These are phyloP conservation scores for Phytophthora macrochlamydospora DNA, from an alignment of 352 stramenopile species.

Conservation along the genomic window DNA sequence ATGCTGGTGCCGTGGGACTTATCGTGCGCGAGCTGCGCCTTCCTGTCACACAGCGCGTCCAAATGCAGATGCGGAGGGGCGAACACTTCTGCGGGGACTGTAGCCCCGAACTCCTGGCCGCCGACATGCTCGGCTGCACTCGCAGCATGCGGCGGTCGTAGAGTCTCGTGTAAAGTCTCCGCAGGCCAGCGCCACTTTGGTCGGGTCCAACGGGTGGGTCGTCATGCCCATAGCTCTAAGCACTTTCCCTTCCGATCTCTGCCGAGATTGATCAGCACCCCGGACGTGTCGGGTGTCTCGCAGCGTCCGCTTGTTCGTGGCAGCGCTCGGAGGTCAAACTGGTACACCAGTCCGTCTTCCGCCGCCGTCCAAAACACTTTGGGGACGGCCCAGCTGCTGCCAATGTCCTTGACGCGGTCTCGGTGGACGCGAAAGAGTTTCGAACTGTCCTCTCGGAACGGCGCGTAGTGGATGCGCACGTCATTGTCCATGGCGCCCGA, in stretches of 20 bases:
- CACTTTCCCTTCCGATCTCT: conserved; percentile 46
- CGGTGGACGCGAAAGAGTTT: conserved; percentile 74
- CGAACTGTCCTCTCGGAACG: conserved; percentile 66
- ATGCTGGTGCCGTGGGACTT: conserved; percentile 81
- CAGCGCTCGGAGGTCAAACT: conserved; percentile 80
- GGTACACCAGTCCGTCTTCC: conserved; percentile 85
- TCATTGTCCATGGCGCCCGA: conserved; percentile 84
- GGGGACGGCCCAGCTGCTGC: conserved; percentile 59
- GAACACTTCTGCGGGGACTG: conserved; percentile 66
- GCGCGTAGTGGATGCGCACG: conserved; percentile 87
- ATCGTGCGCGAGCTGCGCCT: conserved; percentile 50
- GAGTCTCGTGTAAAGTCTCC: conserved; percentile 79
- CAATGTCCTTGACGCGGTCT: conserved; percentile 86
- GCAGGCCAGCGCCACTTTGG: conserved; percentile 73
- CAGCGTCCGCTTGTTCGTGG: conserved; percentile 40
- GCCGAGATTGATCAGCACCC: conserved; percentile 71
- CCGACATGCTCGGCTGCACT: conserved; percentile 40
- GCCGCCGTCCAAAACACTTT: conserved; percentile 87
- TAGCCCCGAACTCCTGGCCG: conserved; percentile 35
- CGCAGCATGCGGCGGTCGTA: conserved; percentile 83
- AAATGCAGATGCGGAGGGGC: conserved; percentile 79
- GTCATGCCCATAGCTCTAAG: conserved; percentile 80
- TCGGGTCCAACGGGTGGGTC: conserved; percentile 69
- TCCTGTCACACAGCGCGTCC: conserved; percentile 50
- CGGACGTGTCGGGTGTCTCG: conserved; percentile 43